Conservation (phyloP, 2,329 filamentous ascomycete genomes). For the Chalaropsis ovoidea region DNA sequence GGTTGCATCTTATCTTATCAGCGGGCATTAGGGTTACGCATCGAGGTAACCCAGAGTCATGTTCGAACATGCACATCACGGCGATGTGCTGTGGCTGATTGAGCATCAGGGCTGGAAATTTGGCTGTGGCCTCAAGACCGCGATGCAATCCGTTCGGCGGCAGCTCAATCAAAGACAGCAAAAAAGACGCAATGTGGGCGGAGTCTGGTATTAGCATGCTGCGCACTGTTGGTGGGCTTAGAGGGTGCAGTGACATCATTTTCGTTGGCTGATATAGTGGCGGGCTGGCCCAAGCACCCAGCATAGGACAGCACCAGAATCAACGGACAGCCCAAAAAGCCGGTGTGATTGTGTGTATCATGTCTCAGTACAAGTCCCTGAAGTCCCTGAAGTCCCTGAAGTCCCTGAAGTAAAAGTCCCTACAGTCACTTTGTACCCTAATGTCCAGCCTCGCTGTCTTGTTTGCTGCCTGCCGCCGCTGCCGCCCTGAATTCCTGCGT, state of each 20-base stretch:
- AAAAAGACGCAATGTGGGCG: conserved; percentile 7
- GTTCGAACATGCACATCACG: no score
- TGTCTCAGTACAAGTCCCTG: no score
- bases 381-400: no score
- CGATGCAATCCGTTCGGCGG: not conserved
- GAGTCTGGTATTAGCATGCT: not conserved
- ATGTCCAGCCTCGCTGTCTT: not conserved
- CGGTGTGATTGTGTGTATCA: no score
- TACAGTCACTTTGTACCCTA: not conserved
- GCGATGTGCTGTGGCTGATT: no score
- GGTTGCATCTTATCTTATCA: conserved; percentile 18
- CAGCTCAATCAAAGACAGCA: not conserved
- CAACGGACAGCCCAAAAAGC: not conserved
- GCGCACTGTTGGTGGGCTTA: conserved; percentile 1
- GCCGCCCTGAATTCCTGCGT: conserved; percentile 6
- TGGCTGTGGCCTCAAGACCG: not conserved
- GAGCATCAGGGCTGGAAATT: not conserved
- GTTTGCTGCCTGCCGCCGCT: not conserved
- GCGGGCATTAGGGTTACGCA: not conserved
- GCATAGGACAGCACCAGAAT: not conserved
- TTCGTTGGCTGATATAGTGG: conserved; percentile 1
- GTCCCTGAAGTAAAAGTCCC: not conserved
- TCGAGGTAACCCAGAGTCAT: not conserved
- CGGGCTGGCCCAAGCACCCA: not conserved
- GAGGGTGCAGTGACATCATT: conserved; percentile 8